Conservation (phyloP, 305 asterid species). For the Fraxinus floribunda region DNA sequence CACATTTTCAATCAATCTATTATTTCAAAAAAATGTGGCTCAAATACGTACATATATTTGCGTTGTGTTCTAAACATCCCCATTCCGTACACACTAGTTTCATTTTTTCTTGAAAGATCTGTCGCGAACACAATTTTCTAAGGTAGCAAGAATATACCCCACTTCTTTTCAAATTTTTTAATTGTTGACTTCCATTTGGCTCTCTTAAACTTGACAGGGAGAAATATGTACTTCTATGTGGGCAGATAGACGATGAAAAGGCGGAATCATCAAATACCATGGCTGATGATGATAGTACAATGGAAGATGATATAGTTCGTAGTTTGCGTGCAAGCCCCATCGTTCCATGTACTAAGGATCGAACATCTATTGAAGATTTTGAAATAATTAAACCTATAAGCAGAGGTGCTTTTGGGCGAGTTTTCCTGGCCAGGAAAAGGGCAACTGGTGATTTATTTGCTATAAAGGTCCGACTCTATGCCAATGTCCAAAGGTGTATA, state of each 20-base stretch:
- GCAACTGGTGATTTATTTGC: conserved; percentile 98
- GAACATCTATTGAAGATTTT: conserved; percentile 96
- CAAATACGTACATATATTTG: neutral
- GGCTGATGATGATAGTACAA: conserved; percentile 66
- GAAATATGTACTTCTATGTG: conserved; percentile 83
- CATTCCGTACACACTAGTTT: neutral
- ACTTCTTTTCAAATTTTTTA: neutral
- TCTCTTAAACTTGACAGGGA: conserved; percentile 66
- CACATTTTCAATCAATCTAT: too few relatives aligned
- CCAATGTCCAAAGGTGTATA: conserved; percentile 13
- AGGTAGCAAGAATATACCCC: neutral
- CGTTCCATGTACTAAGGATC: conserved; percentile 70
- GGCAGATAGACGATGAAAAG: conserved; percentile 89
- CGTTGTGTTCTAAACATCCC: neutral
- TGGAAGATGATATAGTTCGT: conserved; percentile 76
- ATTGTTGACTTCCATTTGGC: conserved; percentile 26
- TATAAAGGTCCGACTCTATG: conserved; percentile 68
- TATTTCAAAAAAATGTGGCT: too few relatives aligned
- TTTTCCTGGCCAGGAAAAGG: conserved; percentile 90
- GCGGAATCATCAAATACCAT: conserved; percentile 38
- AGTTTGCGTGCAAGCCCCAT: conserved; percentile 92
- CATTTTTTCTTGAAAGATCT: neutral
- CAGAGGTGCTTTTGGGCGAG: conserved; percentile 99
- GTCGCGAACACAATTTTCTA: neutral
- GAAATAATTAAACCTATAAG: conserved; percentile 99